Base-by-base conservation (phyloP, 2,329 filamentous ascomycete genomes). In the Penicillium sp. region DNA sequence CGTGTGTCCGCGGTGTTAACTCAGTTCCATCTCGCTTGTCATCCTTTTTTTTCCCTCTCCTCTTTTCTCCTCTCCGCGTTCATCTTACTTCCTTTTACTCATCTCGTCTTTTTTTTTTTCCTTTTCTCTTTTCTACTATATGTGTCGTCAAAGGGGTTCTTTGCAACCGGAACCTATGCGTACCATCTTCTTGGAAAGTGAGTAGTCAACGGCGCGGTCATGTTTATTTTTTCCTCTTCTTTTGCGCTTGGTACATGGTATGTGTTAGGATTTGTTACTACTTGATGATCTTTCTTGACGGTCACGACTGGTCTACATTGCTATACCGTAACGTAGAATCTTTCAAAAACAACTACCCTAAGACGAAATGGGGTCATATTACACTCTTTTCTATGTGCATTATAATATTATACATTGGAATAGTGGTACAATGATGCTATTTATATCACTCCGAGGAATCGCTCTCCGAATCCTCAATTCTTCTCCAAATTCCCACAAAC, bases 401-500 rank as follows among this genome's bases (percentile, higher is more conserved):
- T 56, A 48, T 19, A 38, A 21, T 48, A 55, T 23, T n/a, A 17
- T 54, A 54, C 51, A 45, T 54, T 19, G 7, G 17, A 38, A 21
- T 7, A 44, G 51, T 41, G n/a, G 3, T 53, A 17, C 41, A 57
- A 38, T 47, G 29, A 48, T 41, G 56, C 26, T 51, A 38, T 48
- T 57, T 63, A 41, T 13, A n/a, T 11, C 30, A 51, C 21, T 35
- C 19, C n/a, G 35, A 11, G 26, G 3, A 15, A 13, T 59, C 19
- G 19, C 50, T 29, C 54, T 48, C 44, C 3, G 35, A 62, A 66
- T 76, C 72, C 66, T 78, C 76, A 19, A 78, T 79, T 57, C 77
- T 79, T 59, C 76, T 77, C 78, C 79, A 85, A 35, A 85, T 67
- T 2, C 79, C 83, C 54, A 85, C 72, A 65, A 86, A 85, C 3